These are phyloP conservation scores for Rhodotorula paludigena DNA, from an alignment of 768 basidiomycete species.

Conservation along the genomic window DNA sequence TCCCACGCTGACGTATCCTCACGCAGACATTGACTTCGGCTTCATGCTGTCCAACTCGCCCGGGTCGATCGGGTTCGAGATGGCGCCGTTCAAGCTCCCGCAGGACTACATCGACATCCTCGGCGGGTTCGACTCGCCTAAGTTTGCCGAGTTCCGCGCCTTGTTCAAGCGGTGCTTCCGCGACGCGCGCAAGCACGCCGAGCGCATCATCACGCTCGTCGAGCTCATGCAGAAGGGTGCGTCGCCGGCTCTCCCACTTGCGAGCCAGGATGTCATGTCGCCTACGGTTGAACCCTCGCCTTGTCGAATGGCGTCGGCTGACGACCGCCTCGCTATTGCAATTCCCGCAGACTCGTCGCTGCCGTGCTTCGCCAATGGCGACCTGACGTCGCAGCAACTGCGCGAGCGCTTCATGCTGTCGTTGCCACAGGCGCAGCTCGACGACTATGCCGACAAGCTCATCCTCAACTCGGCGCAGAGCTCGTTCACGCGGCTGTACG, in stretches of 20 bases:
- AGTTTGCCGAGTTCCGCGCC: conserved; percentile 75
- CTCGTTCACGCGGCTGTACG: conserved; percentile 91
- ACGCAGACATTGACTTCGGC: conserved; percentile 83
- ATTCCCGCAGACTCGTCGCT: conserved; percentile 29
- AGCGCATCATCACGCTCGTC: conserved; percentile 87
- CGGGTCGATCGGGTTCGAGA: conserved; percentile 96
- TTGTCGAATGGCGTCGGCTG: too few relatives aligned
- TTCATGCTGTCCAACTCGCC: conserved; percentile 97
- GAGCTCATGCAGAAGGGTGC: conserved; percentile 96
- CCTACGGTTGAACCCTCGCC: too few relatives aligned
- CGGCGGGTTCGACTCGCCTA: conserved; percentile 70
- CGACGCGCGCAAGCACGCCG: conserved; percentile 88
- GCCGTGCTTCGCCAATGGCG: conserved; percentile 73
- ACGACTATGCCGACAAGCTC: conserved; percentile 80
- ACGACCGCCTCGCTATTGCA: too few relatives aligned
- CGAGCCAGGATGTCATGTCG: too few relatives aligned
- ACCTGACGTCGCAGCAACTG: conserved; percentile 79
- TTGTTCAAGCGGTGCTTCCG: conserved; percentile 92
- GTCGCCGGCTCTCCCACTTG: conserved; percentile 28
- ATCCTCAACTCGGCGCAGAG: conserved; percentile 86
- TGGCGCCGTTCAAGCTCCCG: conserved; percentile 96
- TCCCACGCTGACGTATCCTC: neutral
- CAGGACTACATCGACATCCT: conserved; percentile 93
- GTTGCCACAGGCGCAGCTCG: conserved; percentile 70
- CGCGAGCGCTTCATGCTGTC: conserved; percentile 91